Evolutionary conservation across 1,284 basidiomycete genomes (phyloP), one percentile per base, ranked within the genome.

Genomic region (Sanguinoderma infundibulare): DNA sequence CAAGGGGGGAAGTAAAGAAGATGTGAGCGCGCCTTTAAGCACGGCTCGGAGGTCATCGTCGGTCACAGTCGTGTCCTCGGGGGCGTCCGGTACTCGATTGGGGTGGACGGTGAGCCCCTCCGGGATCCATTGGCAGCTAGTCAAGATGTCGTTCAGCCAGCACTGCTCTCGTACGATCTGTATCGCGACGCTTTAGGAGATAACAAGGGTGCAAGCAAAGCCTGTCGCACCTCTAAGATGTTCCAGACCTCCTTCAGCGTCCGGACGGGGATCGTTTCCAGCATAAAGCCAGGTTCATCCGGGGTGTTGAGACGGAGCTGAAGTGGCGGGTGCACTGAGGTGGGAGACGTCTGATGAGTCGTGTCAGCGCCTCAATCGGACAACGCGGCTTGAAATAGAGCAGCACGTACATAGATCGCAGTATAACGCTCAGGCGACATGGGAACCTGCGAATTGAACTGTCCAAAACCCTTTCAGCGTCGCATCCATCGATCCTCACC

Each of bases 111-210:
- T 70, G 17, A 79, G 64, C 10, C 77, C 79, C 66, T 88, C 89
- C 7, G 84, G 79, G 17, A 74, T 72, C 90, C 90, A 92, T 12
- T 82, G 73, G 40, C 83, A 83, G 46, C 81, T 79, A 8, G 77
- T 69, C 24, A 92, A 72, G 20, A 81, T 80, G 67, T 88, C 88
- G 70, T 92, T 92, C 17, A 92, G 70, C 90, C 90, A 92, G 67
- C 87, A 90, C 74, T 92, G 90, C 62, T 91, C 90, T 61, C 82
- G 81, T 2, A 92, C 88, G 67, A 92, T 83, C 89, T 91, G 57
- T 2, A 30, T 35, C 8, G 34, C 20, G 32, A 22, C 0, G 24
- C 26, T 1, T 35, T n/a, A n/a, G 39, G n/a, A 20, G 40, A 32
- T 34, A 7, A 9, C 14, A 10, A 12, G 24, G 7, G 28, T 28